phyloP scores from a whole-genome alignment of 192 early-diverging fungal genomes.

The Tieghemiomyces parasiticus region DNA sequence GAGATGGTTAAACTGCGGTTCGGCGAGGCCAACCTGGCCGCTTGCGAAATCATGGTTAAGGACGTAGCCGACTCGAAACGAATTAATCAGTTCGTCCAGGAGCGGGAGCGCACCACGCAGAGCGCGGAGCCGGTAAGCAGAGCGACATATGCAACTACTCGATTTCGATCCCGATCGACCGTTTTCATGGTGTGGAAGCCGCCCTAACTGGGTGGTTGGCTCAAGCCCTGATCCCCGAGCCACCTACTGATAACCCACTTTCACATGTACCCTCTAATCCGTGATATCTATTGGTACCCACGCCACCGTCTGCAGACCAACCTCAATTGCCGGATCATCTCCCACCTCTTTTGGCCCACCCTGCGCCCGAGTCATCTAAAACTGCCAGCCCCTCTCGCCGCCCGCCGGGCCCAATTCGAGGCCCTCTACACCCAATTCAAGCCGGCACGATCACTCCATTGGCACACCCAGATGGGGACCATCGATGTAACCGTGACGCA shows the following conservation, averaged over 20 bases:
- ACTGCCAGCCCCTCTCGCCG: slow-evolving; percentile 26
- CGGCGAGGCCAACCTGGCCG: slow-evolving; percentile 38
- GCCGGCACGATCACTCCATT: slow-evolving; percentile 40
- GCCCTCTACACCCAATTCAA: slow-evolving; percentile 29
- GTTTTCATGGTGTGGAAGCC: no score
- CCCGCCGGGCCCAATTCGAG: slow-evolving; percentile 26
- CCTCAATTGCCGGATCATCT: slow-evolving; percentile 32
- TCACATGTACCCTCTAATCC: no score
- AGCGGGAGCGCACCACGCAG: no score
- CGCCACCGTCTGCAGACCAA: no score
- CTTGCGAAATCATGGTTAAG: slow-evolving; percentile 69
- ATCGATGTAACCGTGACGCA: slow-evolving; percentile 41
- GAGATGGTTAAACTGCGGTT: slow-evolving; percentile 64
- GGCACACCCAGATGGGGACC: slow-evolving; percentile 32
- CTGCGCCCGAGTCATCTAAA: slow-evolving; percentile 19
- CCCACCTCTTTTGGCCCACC: slow-evolving; percentile 48
- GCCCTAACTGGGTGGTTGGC: no score
- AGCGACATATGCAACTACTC: no score
- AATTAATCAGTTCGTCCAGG: slow-evolving; percentile 33
- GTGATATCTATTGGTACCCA: no score
- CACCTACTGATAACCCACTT: no score
- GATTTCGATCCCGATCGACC: no score
- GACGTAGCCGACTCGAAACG: slow-evolving; percentile 61
- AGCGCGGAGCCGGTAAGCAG: no score
- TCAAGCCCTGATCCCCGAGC: no score